phyloP scores from a whole-genome alignment of 73 alveolate genomes.

The Paramecium sonneborni region DNA sequence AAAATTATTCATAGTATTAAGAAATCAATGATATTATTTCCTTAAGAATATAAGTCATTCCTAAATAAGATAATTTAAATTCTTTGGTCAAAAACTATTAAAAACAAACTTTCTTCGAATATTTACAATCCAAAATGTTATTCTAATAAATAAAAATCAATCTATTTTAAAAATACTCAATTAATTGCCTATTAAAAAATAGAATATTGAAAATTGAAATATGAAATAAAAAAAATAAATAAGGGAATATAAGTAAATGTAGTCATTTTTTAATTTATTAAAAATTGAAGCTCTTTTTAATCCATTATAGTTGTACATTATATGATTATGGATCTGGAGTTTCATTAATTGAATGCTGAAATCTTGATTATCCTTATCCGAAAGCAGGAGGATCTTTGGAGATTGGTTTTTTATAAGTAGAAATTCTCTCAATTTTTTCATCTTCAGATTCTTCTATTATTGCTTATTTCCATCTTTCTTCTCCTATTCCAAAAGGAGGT shows the following conservation, averaged over 20 bases:
- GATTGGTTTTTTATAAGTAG: not conserved
- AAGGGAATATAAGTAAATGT: not conserved
- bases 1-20: too few relatives aligned
- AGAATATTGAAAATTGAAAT: too few relatives aligned
- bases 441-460: conserved; percentile 48
- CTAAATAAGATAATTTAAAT: too few relatives aligned
- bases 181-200: too few relatives aligned
- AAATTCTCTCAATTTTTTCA: not conserved
- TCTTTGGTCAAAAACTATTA: too few relatives aligned
- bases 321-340: not conserved
- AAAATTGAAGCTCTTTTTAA: not conserved
- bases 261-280: not conserved
- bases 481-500: conserved; percentile 42
- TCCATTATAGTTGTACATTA: not conserved
- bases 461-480: conserved; percentile 15
- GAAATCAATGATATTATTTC: too few relatives aligned
- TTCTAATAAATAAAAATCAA: too few relatives aligned
- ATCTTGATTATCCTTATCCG: not conserved
- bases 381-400: conserved; percentile 26
- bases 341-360: not conserved
- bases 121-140: too few relatives aligned
- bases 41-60: too few relatives aligned
- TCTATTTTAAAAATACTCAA: too few relatives aligned
- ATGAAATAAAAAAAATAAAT: too few relatives aligned
- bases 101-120: too few relatives aligned